Evolutionary conservation across 352 stramenopile species (phyloP).

Genomic region (Globisporangium recalcitrans): DNA sequence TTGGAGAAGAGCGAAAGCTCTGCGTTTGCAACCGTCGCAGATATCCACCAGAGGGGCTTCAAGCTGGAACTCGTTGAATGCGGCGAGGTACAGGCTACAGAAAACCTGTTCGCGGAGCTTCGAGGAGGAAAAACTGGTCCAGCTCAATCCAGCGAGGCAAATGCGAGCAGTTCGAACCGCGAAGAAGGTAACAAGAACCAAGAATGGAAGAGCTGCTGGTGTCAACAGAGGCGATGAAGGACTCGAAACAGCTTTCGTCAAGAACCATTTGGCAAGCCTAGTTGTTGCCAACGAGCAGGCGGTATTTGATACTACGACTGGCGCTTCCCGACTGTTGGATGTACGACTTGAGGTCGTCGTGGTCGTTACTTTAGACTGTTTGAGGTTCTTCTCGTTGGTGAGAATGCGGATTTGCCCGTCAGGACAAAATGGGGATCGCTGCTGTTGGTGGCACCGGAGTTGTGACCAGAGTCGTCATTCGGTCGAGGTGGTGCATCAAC

Average conservation of each 20-base stretch:
- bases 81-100: background rate
- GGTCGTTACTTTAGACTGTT: background rate
- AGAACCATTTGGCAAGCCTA: background rate
- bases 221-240: slow-evolving; percentile 6
- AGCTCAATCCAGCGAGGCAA: background rate
- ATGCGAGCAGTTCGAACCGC: background rate
- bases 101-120: background rate
- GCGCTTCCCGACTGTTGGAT: background rate
- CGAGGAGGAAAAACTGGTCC: background rate
- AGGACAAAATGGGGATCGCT: slow-evolving; percentile 1
- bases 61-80: slow-evolving; percentile 6
- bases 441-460: background rate
- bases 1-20: background rate
- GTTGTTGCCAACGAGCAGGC: slow-evolving; percentile 8
- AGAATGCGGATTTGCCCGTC: slow-evolving; percentile 5
- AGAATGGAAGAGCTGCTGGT: background rate
- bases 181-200: background rate
- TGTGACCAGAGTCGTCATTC: background rate
- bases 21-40: background rate
- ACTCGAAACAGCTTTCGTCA: background rate
- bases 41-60: background rate
- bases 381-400: background rate
- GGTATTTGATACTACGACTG: slow-evolving; percentile 3
- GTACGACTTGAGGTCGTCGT: slow-evolving; percentile 7
- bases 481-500: background rate